Conservation (phyloP, 768 basidiomycete species). For the Leccinum boreale region DNA sequence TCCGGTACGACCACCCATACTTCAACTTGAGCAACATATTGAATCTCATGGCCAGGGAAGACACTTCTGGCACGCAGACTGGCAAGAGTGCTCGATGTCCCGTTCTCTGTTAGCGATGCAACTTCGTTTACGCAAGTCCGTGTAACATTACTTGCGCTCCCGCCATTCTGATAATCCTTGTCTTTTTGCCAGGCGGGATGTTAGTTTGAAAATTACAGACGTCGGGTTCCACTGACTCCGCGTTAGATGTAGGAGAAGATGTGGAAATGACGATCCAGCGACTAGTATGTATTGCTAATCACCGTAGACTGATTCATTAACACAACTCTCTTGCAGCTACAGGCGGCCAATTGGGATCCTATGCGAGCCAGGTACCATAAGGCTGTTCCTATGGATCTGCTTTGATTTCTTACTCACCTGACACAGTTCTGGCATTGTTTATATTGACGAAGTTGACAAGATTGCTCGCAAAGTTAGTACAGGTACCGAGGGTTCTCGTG, state of each 20-base stretch:
- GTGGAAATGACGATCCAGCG: conserved; percentile 90
- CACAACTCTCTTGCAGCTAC: conserved; percentile 49
- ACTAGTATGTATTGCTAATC: conserved; percentile 45
- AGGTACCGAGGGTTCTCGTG: conserved; percentile 70
- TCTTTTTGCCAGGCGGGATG: conserved; percentile 57
- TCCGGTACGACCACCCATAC: conserved; percentile 54
- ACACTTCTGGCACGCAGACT: conserved; percentile 88
- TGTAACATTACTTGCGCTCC: conserved; percentile 2
- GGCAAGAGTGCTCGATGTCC: conserved; percentile 88
- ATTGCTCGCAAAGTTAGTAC: conserved; percentile 62
- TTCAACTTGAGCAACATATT: not conserved
- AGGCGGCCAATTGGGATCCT: conserved; percentile 89
- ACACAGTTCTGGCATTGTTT: conserved; percentile 84
- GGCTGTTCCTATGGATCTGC: not conserved
- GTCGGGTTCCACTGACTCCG: conserved; percentile 4
- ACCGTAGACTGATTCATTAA: not conserved
- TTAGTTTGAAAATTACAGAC: conserved; percentile 35
- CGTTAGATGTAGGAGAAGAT: conserved; percentile 89
- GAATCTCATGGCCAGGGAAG: conserved; percentile 54
- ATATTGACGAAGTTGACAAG: conserved; percentile 97
- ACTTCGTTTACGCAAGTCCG: conserved; percentile 88
- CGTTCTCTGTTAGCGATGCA: conserved; percentile 91
- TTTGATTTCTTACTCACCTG: conserved; percentile 6
- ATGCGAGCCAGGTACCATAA: conserved; percentile 66
- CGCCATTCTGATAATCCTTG: conserved; percentile 10